Base-by-base conservation (phyloP, 2,329 filamentous ascomycete genomes). In the Monilinia polystroma region DNA sequence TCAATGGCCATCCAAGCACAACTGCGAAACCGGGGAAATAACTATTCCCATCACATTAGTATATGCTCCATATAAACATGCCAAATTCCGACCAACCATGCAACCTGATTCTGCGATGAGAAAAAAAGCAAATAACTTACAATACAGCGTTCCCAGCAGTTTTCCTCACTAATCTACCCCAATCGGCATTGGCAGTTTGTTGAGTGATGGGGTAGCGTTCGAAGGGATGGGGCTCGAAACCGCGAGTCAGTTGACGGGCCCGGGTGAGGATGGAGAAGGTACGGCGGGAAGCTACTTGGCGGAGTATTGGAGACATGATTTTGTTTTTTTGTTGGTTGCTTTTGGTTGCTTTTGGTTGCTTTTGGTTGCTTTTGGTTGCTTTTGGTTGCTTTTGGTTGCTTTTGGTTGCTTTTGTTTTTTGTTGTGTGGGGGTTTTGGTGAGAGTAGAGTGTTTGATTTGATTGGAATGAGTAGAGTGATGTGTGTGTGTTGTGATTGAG, bases 1-100 rank as follows among this genome's bases (percentile, higher is more conserved):
- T 41, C 26, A 67, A 54, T n/a, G 66, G 66, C 66, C 66, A 67
- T 20, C 60, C 54, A 23, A 67, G 62, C 8, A 67, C 53, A 18
- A 67, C 0, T 29, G 66, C 66, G 35, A 65, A 65, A 29, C 54
- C 49, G 2, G 66, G 66, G 23, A 67, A 65, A 32, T 49, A 67
- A 23, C 66, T 67, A 54, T 55, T 14, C 11, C 4, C 2, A 18
- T 29, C 8, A 32, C 52, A 62, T 66, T 55, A 63, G 57, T 29
- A 16, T 47, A 12, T 1, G 10, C 41, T 16, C 11, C 35, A 23
- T 5, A 11, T 41, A 14, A 16, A 43, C 32, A 52, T 23, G 6
- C 18, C 23, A n/a, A 6, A 2, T 6, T 8, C 6, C 1, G 16
- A 20, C 14, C 43, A 20, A 8, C 20, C 10, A 6, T n/a, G 4